Evolutionary conservation across 2,329 filamentous ascomycete species (phyloP).

Genomic region (Pseudonectria foliicola): DNA sequence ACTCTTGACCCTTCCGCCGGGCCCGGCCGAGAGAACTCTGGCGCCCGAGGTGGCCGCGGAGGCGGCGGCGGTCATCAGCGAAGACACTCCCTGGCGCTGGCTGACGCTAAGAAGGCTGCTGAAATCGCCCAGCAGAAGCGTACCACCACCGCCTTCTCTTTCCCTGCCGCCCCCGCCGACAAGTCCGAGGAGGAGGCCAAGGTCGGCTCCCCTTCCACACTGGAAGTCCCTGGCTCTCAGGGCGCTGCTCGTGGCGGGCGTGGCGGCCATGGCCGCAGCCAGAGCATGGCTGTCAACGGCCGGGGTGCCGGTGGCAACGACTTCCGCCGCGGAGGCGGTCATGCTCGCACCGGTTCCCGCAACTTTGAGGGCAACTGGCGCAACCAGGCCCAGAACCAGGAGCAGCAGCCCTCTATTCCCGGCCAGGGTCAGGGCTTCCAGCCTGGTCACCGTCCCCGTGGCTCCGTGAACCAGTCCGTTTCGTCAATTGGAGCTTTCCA

Average conservation of each 20-base stretch:
- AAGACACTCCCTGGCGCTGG: constrained; percentile 87
- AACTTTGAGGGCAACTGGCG: constrained; percentile 99
- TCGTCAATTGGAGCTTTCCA: constrained; percentile 80
- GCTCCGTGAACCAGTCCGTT: constrained; percentile 80
- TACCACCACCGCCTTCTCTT: constrained; percentile 90
- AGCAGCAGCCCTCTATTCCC: constrained; percentile 38
- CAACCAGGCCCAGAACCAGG: constrained; percentile 64
- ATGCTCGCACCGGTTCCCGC: constrained; percentile 74
- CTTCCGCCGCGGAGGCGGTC: constrained; percentile 73
- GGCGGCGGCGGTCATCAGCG: constrained; percentile 74
- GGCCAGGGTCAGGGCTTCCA: constrained; percentile 71
- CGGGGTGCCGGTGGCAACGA: constrained; percentile 64
- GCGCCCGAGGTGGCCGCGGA: constrained; percentile 65
- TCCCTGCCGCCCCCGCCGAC: constrained; percentile 64
- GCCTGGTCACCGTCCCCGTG: constrained; percentile 80
- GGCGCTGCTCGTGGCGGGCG: constrained; percentile 46
- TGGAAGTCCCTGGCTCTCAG: constrained; percentile 31
- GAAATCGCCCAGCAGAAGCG: constrained; percentile 95
- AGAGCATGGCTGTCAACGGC: constrained; percentile 79
- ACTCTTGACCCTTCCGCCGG: constrained; percentile 60
- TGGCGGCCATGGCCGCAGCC: constrained; percentile 66
- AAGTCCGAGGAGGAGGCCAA: constrained; percentile 47
- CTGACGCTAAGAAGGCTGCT: constrained; percentile 95
- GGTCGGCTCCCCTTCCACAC: constrained; percentile 22
- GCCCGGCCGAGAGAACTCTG: constrained; percentile 28